Percentiles rank a stretch among this genome's conserved stretches.
Conservation (phyloP, 768 basidiomycete species). For the Lepiota subincarnata region DNA sequence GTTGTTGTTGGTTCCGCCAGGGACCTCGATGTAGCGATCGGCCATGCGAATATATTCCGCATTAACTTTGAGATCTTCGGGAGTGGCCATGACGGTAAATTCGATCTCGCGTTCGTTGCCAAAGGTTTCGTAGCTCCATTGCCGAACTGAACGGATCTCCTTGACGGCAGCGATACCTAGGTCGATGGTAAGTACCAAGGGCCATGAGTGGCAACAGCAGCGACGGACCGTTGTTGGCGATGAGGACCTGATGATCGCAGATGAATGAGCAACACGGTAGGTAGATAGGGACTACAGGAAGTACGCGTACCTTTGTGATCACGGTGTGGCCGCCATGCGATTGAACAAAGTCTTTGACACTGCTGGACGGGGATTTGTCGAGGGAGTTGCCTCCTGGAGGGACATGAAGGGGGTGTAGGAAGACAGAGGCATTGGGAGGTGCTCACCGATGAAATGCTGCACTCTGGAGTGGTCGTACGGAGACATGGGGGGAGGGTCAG, state of each 20-base stretch:
- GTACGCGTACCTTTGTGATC: conserved; percentile 82
- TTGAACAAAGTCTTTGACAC: conserved; percentile 88
- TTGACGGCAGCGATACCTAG: conserved; percentile 98
- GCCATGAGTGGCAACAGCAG: conserved; percentile 3
- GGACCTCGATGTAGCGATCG: conserved; percentile 97
- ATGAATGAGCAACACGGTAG: conserved; percentile 1
- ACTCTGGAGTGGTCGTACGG: conserved; percentile 52
- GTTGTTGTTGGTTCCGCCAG: conserved; percentile 98
- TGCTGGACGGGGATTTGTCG: conserved; percentile 74
- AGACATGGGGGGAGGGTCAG: conserved; percentile 33
- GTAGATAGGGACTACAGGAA: conserved; percentile 1
- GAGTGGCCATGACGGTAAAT: conserved; percentile 99
- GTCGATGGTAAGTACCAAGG: conserved; percentile 18
- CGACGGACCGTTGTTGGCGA: conserved; percentile 89
- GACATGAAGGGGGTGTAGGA: conserved; percentile 12
- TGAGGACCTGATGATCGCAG: conserved; percentile 68
- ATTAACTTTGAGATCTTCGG: conserved; percentile 97
- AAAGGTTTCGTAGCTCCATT: conserved; percentile 99
- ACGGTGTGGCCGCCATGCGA: conserved; percentile 93
- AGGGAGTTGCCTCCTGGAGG: conserved; percentile 87
- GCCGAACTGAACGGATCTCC: conserved; percentile 96
- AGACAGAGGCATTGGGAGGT: conserved; percentile 1
- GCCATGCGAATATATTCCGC: conserved; percentile 99
- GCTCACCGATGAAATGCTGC: conserved; percentile 49
- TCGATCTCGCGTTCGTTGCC: conserved; percentile 94